A percentile compares a stretch with the other conserved stretches of the same genome.
Conservation (phyloP, 208 protist genomes). For the Leishmania gerbilli region DNA sequence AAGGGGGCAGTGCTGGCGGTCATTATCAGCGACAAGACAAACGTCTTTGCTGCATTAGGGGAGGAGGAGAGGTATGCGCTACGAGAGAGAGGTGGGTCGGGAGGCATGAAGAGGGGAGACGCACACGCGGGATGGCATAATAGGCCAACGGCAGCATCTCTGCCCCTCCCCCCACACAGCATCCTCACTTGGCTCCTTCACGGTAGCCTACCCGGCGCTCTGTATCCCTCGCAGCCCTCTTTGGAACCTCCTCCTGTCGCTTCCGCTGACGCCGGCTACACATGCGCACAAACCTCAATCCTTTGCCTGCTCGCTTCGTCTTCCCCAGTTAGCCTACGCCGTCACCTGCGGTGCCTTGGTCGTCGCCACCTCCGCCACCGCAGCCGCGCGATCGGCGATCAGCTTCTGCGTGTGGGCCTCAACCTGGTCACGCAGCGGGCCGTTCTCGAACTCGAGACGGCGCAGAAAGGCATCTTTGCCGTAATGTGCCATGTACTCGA, state of each 20-base stretch:
- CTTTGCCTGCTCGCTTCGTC: not conserved
- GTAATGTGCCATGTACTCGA: slow-evolving; percentile 83
- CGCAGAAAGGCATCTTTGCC: slow-evolving; percentile 92
- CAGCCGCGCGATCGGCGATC: slow-evolving; percentile 69
- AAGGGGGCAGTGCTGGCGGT: not conserved
- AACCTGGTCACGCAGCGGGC: slow-evolving; percentile 91
- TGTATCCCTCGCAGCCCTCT: not conserved
- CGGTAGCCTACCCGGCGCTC: not conserved
- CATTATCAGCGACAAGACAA: not conserved
- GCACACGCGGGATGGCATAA: not conserved
- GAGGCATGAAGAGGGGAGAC: not conserved
- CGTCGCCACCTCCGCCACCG: slow-evolving; percentile 38
- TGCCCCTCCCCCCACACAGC: not conserved
- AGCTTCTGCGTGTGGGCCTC: slow-evolving; percentile 90
- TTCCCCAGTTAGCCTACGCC: slow-evolving; percentile 7
- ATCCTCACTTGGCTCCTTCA: not conserved
- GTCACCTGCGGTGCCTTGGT: slow-evolving; percentile 26
- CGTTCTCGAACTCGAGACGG: slow-evolving; percentile 94
- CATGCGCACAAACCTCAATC: not conserved
- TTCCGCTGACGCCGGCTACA: not conserved
- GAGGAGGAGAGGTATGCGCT: not conserved
- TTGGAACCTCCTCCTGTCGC: not conserved
- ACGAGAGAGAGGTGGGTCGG: not conserved
- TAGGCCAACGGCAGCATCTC: not conserved
- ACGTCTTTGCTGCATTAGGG: not conserved